Evolutionary conservation across 2,329 filamentous ascomycete genomes (phyloP), one percentile per base, ranked within the genome.

Genomic region (Penicillium italicum): DNA sequence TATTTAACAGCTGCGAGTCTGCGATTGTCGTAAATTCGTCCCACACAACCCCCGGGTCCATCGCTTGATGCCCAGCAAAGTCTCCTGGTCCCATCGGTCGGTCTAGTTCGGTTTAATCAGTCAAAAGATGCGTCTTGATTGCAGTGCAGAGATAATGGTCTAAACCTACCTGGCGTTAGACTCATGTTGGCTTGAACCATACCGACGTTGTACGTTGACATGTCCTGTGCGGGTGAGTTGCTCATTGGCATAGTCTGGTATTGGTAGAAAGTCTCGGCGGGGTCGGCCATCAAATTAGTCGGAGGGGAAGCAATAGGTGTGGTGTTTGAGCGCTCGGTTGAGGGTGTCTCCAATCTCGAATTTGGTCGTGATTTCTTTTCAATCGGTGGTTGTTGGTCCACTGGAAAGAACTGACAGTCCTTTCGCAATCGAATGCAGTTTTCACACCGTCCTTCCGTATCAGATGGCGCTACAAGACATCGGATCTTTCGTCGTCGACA

Each of bases 401-500:
- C 92, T 0, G 92, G 90, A 65, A 87, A 89, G 75, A 96, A 97
- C 70, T 88, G 90, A 75, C 93, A 97, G 62, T 96, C 91, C 69
- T 96, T 97, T 74, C 95, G 95, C 69, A 97, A 78, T 44, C 91
- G 86, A 67, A 96, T 96, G 75, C 93, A 97, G 77, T 96, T 96
- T 62, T 88, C 85, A 75, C 93, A 97, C 61, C 91, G 86, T 43
- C 86, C 86, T 67, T 90, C 84, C 10, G 80, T 71, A 64, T 95
- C 90, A 61, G 86, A 85, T 46, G 84, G 81, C 9, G 89, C 85
- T 41, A 90, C 82, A 49, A 96, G 85, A 74, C 93, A 97, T 75
- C 93, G 83, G 60, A 97, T 97, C 76, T 97, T 97, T 65, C 93
- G 87, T 70, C 90, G 84, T 68, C 93, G 89, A 72, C 93, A 97